phyloP scores from a whole-genome alignment of 2,329 filamentous ascomycete genomes.

The Calonectria pseudoreteaudii region DNA sequence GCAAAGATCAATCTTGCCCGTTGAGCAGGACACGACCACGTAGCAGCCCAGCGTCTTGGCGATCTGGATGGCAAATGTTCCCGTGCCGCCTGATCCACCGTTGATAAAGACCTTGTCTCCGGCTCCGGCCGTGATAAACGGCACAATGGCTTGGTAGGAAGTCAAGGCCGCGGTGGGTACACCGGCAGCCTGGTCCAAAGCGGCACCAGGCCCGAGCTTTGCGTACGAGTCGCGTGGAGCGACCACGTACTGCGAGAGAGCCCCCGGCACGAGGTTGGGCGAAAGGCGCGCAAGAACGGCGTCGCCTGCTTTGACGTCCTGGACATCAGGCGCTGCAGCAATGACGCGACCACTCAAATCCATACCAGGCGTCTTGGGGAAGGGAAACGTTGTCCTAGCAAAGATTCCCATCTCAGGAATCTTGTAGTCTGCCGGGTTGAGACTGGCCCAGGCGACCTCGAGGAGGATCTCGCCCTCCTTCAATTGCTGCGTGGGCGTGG shows the following conservation, averaged over 20 bases:
- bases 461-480: conserved; percentile 53
- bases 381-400: conserved; percentile 43
- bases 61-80: conserved; percentile 72
- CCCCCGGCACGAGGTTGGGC: conserved; percentile 50
- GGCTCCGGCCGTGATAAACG: conserved; percentile 59
- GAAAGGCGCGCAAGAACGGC: conserved; percentile 55
- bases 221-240: conserved; percentile 49
- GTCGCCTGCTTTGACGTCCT: conserved; percentile 52
- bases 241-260: conserved; percentile 57
- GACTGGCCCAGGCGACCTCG: conserved; percentile 54
- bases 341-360: conserved; percentile 65
- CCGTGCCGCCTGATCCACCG: conserved; percentile 72
- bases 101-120: conserved; percentile 74
- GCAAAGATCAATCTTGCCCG: conserved; percentile 68
- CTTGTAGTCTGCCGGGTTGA: conserved; percentile 65
- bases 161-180: conserved; percentile 59
- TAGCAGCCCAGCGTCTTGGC: conserved; percentile 71
- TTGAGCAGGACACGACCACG: conserved; percentile 72
- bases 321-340: conserved; percentile 40
- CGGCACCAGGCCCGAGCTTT: conserved; percentile 52
- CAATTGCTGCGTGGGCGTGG: conserved; percentile 35
- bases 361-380: conserved; percentile 59
- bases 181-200: conserved; percentile 55
- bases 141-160: conserved; percentile 61
- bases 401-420: conserved; percentile 53